Conservation (phyloP, 768 basidiomycete genomes). For the Auriscalpium microsporum region DNA sequence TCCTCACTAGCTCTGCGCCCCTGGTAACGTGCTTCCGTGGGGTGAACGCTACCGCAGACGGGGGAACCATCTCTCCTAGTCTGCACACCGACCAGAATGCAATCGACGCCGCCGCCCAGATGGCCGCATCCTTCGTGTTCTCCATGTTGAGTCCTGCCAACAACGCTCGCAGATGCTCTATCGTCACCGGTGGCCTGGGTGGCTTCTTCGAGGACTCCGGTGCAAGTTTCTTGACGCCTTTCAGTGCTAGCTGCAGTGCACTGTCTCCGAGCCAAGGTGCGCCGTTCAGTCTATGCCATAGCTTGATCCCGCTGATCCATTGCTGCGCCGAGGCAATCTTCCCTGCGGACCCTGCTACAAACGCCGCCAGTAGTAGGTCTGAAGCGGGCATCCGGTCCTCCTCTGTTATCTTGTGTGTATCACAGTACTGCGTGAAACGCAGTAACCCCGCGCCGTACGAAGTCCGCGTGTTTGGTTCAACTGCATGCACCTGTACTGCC, state of each 20-base stretch:
- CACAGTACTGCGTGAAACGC: too few species aligned
- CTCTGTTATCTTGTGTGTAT: too few species aligned
- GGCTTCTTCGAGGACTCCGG: conserved; percentile 11
- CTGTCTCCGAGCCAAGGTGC: conserved; percentile 28
- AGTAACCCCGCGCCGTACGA: too few species aligned
- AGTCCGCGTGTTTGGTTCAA: too few species aligned
- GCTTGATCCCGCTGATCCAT: conserved; percentile 29
- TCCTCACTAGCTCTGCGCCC: background rate
- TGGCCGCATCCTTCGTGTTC: conserved; percentile 24
- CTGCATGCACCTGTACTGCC: too few species aligned
- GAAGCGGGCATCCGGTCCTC: background rate
- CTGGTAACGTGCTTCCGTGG: background rate
- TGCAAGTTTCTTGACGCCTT: conserved; percentile 17
- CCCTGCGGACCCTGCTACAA: background rate
- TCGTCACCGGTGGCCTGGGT: conserved; percentile 25
- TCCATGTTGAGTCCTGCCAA: conserved; percentile 16
- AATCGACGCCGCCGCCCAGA: conserved; percentile 26
- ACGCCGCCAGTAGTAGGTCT: background rate
- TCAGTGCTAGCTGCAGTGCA: conserved; percentile 8
- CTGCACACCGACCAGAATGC: conserved; percentile 29
- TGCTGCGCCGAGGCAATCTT: background rate
- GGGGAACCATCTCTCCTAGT: conserved; percentile 10
- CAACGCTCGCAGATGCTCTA: conserved; percentile 25
- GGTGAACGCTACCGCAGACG: background rate
- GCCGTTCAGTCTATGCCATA: conserved; percentile 29